A percentile compares a stretch with the other conserved stretches of the same genome.
phyloP scores from a whole-genome alignment of 2,329 filamentous ascomycete genomes.

The Neoascochyta sp. region DNA sequence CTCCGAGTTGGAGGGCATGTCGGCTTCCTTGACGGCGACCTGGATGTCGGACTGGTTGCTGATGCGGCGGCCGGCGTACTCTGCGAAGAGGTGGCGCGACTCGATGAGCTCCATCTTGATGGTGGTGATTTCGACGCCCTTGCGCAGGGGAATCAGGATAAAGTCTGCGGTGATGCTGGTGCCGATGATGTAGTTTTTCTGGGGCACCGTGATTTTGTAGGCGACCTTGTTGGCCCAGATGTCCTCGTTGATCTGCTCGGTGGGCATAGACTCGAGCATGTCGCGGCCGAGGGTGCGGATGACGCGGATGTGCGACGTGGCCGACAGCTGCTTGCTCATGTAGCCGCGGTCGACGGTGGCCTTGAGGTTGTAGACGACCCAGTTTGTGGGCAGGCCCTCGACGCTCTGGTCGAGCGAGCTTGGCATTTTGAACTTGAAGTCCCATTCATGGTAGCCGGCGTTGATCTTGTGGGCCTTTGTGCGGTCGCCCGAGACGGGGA shows the following conservation, averaged over 20 bases:
- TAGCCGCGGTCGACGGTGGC: conserved; percentile 84
- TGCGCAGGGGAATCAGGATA: conserved; percentile 80
- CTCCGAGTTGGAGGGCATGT: conserved; percentile 36
- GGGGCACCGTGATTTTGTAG: conserved; percentile 89
- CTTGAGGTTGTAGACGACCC: conserved; percentile 86
- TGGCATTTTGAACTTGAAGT: conserved; percentile 48
- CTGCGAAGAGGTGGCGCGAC: conserved; percentile 40
- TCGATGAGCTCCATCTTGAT: conserved; percentile 80
- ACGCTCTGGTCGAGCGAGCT: conserved; percentile 70
- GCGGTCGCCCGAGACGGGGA: conserved; percentile 40
- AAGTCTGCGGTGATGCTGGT: conserved; percentile 82
- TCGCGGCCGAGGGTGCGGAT: conserved; percentile 53
- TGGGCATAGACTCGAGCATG: conserved; percentile 62
- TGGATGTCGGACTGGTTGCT: conserved; percentile 30
- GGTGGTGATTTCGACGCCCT: conserved; percentile 80
- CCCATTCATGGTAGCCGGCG: conserved; percentile 49
- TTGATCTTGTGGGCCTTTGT: conserved; percentile 48
- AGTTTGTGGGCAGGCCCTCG: conserved; percentile 81
- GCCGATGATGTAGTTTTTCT: conserved; percentile 91
- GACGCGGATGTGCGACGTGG: conserved; percentile 61
- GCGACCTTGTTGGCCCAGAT: conserved; percentile 97
- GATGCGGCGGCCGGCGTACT: conserved; percentile 41
- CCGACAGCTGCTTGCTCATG: conserved; percentile 79
- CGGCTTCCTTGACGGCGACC: conserved; percentile 31
- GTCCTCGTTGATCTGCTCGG: conserved; percentile 73